Evolutionary conservation across 2,329 filamentous ascomycete species (phyloP), one percentile per base, ranked within the genome.

Genomic region (Ceratocystis alfenasii): DNA sequence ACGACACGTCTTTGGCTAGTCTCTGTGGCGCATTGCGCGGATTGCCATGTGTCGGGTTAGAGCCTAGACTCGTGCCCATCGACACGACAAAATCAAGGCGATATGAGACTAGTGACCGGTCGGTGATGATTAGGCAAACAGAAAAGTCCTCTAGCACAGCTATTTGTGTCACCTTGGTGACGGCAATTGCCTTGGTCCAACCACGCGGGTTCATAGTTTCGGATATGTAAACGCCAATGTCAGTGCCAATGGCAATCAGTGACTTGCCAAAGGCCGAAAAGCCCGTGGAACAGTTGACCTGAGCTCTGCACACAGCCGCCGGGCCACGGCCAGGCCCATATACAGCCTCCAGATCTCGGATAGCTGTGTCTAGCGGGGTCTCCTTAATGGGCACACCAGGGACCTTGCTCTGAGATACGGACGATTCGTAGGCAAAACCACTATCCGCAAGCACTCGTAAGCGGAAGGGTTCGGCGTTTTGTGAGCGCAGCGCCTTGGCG

Each of bases 81-180:
- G 81, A 86, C 64, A 81, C 83, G 62, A 99, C 83, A 5, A 90
- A 85, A 72, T 99, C 95, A 53, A 99, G 83, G 65, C 96, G 93
- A 73, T 96, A 96, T 1, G 93, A 92, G 69, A 96, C 90, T 30
- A 99, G 80, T 15, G 89, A 87, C 73, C 92, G 92, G 75, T 99
- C 94, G 0, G 93, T 86, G 69, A 97, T 91, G 68, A 99, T 81
- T 33, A 99, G 80, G 74, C 95, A 94, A 15, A 97, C 80, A 55
- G 90, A 94, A 74, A 97, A 97, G 70, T 97, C 94, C 73, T 99
- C 95, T 5, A 99, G 83, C 0, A 99, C 89, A 0, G 94, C 87
- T 61, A 99, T 89, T 73, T 99, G 94, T 1, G 93, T 95, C 17
- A 99, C 92, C 66, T 86, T 85, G 59, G 78, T 78, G 70, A 86